phyloP scores from a whole-genome alignment of 345 rosid species.

The Salix arbutifolia region DNA sequence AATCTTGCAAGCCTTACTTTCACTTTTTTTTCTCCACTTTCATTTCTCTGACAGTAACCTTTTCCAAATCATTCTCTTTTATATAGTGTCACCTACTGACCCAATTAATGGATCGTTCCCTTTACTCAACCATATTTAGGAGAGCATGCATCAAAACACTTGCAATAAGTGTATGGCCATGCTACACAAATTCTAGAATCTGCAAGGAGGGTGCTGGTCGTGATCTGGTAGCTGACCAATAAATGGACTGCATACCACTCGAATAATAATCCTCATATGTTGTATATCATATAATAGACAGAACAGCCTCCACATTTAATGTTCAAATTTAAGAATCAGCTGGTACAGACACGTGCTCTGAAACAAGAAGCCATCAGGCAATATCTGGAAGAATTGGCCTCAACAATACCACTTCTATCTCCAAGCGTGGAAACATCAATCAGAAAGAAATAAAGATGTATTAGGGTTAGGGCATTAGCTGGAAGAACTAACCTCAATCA shows the following conservation, averaged over 20 bases:
- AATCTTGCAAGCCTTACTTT: background rate
- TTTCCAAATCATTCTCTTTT: background rate
- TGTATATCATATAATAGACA: background rate
- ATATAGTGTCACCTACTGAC: background rate
- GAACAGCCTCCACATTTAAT: background rate
- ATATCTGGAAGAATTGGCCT: background rate
- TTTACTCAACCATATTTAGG: background rate
- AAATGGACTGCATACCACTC: background rate
- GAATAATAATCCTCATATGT: background rate
- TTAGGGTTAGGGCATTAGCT: background rate
- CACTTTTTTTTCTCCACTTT: background rate
- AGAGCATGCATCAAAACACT: background rate
- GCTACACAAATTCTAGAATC: background rate
- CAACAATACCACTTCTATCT: background rate
- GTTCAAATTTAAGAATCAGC: background rate
- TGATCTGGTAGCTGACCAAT: background rate
- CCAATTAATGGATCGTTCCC: no score
- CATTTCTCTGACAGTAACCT: background rate
- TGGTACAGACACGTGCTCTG: background rate
- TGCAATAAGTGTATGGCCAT: background rate
- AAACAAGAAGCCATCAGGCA: background rate
- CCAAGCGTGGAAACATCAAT: background rate
- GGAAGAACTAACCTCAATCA: conserved; percentile 79
- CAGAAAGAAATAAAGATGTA: background rate
- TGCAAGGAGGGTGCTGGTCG: background rate